phyloP scores from a whole-genome alignment of 176 grass and related monocot genomes.

The Musa beccarii region DNA sequence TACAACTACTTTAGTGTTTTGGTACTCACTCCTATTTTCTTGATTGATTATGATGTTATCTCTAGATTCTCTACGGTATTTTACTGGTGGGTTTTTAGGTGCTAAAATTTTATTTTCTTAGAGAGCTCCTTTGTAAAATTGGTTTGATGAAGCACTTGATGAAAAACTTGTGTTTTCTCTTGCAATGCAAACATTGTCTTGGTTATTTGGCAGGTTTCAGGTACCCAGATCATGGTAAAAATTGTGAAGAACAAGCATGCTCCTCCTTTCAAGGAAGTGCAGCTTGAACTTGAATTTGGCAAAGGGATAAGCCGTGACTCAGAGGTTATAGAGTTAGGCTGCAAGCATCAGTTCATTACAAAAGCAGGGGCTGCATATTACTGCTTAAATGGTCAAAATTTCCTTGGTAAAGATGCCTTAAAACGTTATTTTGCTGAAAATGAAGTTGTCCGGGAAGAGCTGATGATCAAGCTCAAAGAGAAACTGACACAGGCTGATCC shows the following conservation, averaged over 20 bases:
- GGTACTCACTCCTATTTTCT: too few species aligned
- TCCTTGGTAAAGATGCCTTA: slow-evolving; percentile 48
- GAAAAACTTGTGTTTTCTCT: background rate
- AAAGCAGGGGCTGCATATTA: slow-evolving; percentile 32
- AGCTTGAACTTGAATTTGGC: slow-evolving; percentile 80
- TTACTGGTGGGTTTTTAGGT: too few species aligned
- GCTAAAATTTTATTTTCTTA: too few species aligned
- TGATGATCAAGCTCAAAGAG: slow-evolving; percentile 40
- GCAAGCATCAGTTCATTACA: slow-evolving; percentile 60
- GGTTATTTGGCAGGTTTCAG: slow-evolving; percentile 42
- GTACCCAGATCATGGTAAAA: slow-evolving; percentile 60
- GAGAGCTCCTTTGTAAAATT: too few species aligned
- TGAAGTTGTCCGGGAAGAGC: slow-evolving; percentile 36
- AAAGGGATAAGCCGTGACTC: slow-evolving; percentile 71
- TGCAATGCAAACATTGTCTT: background rate
- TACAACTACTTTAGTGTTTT: too few species aligned
- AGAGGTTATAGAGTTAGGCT: slow-evolving; percentile 54
- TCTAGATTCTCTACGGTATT: too few species aligned
- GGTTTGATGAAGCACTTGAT: background rate
- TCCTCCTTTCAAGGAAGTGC: slow-evolving; percentile 38
- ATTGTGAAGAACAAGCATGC: too few species aligned
- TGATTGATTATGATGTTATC: too few species aligned
- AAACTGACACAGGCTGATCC: slow-evolving; percentile 20
- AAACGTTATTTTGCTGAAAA: slow-evolving; percentile 47
- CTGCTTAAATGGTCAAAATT: slow-evolving; percentile 33